Conservation (phyloP, 108 stramenopile genomes). For the Stephanodiscus triporus region DNA sequence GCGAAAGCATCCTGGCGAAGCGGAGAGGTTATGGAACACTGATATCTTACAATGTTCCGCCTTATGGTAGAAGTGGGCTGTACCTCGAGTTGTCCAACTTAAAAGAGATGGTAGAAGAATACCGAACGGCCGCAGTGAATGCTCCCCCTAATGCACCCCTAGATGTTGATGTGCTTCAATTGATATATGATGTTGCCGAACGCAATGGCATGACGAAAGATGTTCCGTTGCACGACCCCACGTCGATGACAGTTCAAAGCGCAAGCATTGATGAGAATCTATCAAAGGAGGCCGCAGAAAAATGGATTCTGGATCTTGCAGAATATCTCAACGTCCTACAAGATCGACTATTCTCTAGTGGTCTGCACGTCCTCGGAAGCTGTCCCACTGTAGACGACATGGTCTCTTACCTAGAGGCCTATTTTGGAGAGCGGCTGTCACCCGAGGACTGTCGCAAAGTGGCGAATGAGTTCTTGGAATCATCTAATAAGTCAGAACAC, state of each 20-base stretch:
- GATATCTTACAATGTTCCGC: slow-evolving; percentile 83
- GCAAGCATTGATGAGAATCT: background rate
- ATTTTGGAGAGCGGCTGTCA: slow-evolving; percentile 57
- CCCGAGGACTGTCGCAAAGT: slow-evolving; percentile 47
- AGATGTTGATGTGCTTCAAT: slow-evolving; percentile 42
- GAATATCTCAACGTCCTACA: slow-evolving; percentile 65
- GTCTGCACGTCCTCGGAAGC: slow-evolving; percentile 63
- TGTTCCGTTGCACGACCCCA: slow-evolving; percentile 41
- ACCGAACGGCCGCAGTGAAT: slow-evolving; percentile 50
- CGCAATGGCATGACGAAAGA: slow-evolving; percentile 57
- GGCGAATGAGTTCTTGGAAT: slow-evolving; percentile 14
- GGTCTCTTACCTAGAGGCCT: slow-evolving; percentile 60
- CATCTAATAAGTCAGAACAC: slow-evolving; percentile 5
- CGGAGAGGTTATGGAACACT: slow-evolving; percentile 86
- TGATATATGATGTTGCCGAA: slow-evolving; percentile 54
- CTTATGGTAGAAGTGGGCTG: slow-evolving; percentile 83
- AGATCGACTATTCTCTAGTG: slow-evolving; percentile 76
- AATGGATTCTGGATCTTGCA: slow-evolving; percentile 56
- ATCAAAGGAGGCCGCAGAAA: slow-evolving; percentile 36
- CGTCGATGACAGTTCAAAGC: background rate
- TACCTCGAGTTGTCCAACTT: slow-evolving; percentile 85
- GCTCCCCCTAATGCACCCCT: slow-evolving; percentile 9
- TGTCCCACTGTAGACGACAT: slow-evolving; percentile 63
- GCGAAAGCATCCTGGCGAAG: slow-evolving; percentile 88
- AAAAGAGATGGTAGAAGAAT: slow-evolving; percentile 81